phyloP scores from a whole-genome alignment of 305 asterid genomes.

The Rubia peregrina region DNA sequence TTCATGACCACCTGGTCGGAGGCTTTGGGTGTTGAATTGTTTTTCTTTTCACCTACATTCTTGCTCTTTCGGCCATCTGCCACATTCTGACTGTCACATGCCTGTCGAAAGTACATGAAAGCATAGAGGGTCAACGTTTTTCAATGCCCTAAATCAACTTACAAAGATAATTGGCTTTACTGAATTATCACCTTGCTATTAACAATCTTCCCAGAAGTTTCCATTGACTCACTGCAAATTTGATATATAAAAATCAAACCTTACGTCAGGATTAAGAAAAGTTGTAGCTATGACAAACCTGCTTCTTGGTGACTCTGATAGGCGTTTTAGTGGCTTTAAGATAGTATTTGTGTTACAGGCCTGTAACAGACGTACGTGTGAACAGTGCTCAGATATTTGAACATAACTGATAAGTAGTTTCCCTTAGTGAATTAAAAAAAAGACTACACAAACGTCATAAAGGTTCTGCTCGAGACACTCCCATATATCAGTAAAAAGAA shows the following conservation, averaged over 20 bases:
- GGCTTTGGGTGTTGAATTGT: conserved; percentile 23
- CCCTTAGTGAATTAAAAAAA: background rate
- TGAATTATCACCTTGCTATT: conserved; percentile 39
- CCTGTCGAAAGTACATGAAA: conserved; percentile 31
- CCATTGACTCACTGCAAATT: conserved; percentile 42
- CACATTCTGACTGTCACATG: conserved; percentile 23
- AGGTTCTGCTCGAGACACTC: background rate
- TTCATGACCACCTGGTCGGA: conserved; percentile 28
- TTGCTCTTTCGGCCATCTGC: conserved; percentile 24
- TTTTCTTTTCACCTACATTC: conserved; percentile 22
- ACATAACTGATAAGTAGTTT: background rate
- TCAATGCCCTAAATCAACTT: conserved; percentile 11
- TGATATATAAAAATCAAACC: conserved; percentile 14
- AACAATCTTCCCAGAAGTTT: conserved; percentile 33
- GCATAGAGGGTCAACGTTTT: background rate
- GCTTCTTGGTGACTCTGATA: conserved; percentile 31
- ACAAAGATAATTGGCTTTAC: conserved; percentile 12
- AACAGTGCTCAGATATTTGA: background rate
- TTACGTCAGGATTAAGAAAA: background rate
- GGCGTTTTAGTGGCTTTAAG: conserved; percentile 60
- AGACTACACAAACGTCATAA: background rate
- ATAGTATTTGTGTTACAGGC: conserved; percentile 27
- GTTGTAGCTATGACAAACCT: conserved; percentile 39
- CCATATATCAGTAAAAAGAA: background rate
- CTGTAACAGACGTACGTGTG: conserved; percentile 32